Evolutionary conservation across 2,329 filamentous ascomycete species (phyloP).

Genomic region (Hypoxylon sp.): DNA sequence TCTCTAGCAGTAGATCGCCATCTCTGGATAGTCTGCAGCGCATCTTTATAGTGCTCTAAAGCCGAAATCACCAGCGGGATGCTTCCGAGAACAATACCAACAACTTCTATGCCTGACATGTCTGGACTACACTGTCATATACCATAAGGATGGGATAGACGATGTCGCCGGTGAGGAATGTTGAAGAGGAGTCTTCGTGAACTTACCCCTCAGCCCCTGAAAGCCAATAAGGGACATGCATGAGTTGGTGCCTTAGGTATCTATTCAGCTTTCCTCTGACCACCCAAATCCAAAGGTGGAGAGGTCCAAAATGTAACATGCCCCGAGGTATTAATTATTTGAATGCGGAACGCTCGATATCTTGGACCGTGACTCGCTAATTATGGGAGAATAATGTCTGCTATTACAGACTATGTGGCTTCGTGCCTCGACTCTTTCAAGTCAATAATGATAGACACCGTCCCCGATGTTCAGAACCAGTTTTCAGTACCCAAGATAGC

Average conservation of each 20-base stretch:
- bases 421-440: background rate
- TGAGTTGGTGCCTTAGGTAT: no score
- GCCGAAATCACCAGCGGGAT: conserved; percentile 1
- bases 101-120: conserved; percentile 1
- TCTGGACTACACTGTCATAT: background rate
- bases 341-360: background rate
- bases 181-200: background rate
- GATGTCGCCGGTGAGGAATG: background rate
- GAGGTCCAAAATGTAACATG: background rate
- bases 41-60: conserved; percentile 4
- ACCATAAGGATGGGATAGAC: background rate
- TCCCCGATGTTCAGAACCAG: background rate
- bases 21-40: background rate
- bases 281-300: background rate
- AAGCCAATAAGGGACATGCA: no score
- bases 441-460: background rate
- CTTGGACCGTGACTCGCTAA: background rate
- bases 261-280: background rate
- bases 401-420: background rate
- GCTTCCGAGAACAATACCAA: background rate
- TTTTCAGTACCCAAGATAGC: background rate
- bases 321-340: background rate
- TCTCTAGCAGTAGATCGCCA: conserved; percentile 1
- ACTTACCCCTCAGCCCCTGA: background rate
- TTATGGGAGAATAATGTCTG: background rate